Evolutionary conservation across 2,329 filamentous ascomycete species (phyloP).

Genomic region (Paecilomyces variotii): DNA sequence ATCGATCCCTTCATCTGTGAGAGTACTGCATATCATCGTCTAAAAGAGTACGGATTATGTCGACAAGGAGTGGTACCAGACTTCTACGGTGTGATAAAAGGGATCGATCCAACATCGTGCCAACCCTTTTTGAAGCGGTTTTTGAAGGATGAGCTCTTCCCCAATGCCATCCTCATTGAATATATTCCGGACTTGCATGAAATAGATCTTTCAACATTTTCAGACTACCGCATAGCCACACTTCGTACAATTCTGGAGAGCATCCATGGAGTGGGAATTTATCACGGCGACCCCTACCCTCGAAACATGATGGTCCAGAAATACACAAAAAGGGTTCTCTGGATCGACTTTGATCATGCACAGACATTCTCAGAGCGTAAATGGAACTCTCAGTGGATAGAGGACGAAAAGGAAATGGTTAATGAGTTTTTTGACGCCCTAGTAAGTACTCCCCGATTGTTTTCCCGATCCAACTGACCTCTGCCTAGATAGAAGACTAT

Average conservation of each 20-base stretch:
- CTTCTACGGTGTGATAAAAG: constrained; percentile 3
- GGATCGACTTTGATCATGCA: constrained; percentile 11
- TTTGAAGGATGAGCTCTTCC: constrained; percentile 6
- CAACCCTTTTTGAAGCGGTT: constrained; percentile 6
- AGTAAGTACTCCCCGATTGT: no score
- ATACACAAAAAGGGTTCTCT: constrained; percentile 5
- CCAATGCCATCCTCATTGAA: constrained; percentile 11
- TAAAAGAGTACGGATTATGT: constrained; percentile 9
- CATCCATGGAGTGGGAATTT: constrained; percentile 8
- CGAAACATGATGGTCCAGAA: constrained; percentile 11
- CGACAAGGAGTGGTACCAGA: neutral
- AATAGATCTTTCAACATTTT: constrained; percentile 9
- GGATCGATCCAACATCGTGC: neutral
- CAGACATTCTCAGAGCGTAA: constrained; percentile 4
- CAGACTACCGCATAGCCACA: constrained; percentile 1
- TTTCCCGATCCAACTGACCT: no score
- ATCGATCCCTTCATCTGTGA: constrained; percentile 10
- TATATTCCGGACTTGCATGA: constrained; percentile 8
- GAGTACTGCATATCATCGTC: constrained; percentile 8
- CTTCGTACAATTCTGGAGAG: constrained; percentile 6
- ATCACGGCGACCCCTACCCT: constrained; percentile 8
- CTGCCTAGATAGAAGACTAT: no score
- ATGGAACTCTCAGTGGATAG: constrained; percentile 3
- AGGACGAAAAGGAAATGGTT: constrained; percentile 4
- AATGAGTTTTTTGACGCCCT: no score